A percentile compares a stretch with the other conserved stretches of the same genome.
Conservation (phyloP, 371 early-diverging fungal genomes). For the Dipsacomyces acuminosporus region DNA sequence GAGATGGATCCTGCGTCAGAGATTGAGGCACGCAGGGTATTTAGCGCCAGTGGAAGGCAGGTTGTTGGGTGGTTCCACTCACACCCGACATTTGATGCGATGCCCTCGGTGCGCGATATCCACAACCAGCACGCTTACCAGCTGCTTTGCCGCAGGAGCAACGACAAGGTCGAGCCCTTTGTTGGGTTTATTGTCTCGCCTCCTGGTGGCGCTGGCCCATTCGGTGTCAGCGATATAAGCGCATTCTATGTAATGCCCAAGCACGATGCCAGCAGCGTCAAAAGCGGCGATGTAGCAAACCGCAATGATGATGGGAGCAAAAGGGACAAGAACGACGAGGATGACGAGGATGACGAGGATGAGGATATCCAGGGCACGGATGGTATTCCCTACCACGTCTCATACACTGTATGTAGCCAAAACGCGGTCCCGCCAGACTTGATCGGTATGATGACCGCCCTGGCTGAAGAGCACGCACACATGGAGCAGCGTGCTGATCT, state of each 20-base stretch:
- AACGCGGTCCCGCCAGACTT: conserved; percentile 8
- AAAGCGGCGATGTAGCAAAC: no score
- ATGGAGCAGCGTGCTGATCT: conserved; percentile 28
- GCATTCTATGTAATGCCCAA: conserved; percentile 18
- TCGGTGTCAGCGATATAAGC: conserved; percentile 35
- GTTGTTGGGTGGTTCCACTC: conserved; percentile 89
- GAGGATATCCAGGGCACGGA: background rate
- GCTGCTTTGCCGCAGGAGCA: conserved; percentile 33
- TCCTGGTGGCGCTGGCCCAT: conserved; percentile 14
- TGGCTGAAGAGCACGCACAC: conserved; percentile 19
- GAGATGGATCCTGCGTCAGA: conserved; percentile 83
- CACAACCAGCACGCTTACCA: conserved; percentile 82
- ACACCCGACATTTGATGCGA: conserved; percentile 73
- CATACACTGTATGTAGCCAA: conserved; percentile 7
- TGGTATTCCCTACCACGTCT: conserved; percentile 15
- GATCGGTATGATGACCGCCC: conserved; percentile 16
- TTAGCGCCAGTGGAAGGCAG: conserved; percentile 57
- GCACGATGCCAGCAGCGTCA: background rate
- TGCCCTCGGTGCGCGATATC: conserved; percentile 72
- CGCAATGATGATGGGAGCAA: no score
- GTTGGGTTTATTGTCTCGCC: conserved; percentile 42
- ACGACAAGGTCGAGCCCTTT: conserved; percentile 31
- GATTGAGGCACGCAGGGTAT: conserved; percentile 66
- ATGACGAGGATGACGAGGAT: background rate
- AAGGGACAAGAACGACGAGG: no score